phyloP scores from a whole-genome alignment of 257 asterid species.

The Solanum dulcamara region DNA sequence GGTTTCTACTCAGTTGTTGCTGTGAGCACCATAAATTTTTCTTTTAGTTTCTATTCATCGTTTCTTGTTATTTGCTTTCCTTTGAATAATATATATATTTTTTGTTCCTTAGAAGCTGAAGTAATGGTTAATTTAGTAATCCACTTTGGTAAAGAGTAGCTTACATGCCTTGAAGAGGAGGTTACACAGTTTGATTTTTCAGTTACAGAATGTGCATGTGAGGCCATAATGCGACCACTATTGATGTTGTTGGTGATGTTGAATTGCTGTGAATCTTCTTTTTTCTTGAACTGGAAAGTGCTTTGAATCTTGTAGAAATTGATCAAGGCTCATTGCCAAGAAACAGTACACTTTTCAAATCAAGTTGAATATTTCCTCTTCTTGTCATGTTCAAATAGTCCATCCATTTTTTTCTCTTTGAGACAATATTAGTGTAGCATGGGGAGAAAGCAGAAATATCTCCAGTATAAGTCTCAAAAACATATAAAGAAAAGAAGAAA shows the following conservation, averaged over 20 bases:
- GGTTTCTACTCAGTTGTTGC: constrained; percentile 94
- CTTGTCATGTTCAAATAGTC: background rate
- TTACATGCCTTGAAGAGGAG: background rate
- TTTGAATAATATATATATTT: background rate
- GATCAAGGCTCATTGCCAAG: background rate
- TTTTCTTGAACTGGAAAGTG: background rate
- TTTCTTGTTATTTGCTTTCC: background rate
- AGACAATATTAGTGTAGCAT: background rate
- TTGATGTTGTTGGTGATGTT: background rate
- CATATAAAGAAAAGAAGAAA: background rate
- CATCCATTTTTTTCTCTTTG: background rate
- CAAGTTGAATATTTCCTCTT: background rate
- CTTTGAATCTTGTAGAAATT: background rate
- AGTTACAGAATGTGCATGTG: background rate
- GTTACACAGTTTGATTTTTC: background rate
- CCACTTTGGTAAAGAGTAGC: too few species aligned
- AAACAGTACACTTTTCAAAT: background rate
- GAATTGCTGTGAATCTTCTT: background rate
- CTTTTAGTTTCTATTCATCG: background rate
- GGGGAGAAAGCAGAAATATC: background rate
- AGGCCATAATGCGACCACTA: background rate
- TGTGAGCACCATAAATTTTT: constrained; percentile 42
- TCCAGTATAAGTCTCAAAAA: background rate
- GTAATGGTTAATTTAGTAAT: background rate
- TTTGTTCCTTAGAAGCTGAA: background rate